Evolutionary conservation across 352 stramenopile species (phyloP), one percentile per base, ranked within the genome.

Genomic region (Hyphochytrium catenoides): DNA sequence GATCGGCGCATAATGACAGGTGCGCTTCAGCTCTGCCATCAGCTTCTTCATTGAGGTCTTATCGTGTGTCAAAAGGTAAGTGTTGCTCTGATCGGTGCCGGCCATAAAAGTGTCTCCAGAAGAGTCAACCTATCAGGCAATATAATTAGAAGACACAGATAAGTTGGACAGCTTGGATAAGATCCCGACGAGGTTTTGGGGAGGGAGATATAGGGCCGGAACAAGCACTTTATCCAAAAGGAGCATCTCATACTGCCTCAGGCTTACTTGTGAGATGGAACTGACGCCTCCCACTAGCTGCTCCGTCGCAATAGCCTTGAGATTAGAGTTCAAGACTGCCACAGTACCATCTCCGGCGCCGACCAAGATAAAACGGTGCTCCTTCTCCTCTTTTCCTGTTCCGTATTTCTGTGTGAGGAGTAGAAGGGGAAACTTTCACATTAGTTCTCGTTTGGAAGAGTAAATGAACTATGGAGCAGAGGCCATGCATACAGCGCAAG

Each of bases 1-100:
- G 49, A 96, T 91, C 34, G 52, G 53, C 19, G 61, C 54, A 46
- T 79, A 74, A 50, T 93, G 78, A 39, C 74, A 90, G n/a, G 78
- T 91, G n/a, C 69, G 62, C 12, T 65, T 62, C 12, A 93, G 55
- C 39, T 74, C 56, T 25, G 57, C 51, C 9, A 56, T 41, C 14
- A 61, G 29, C 37, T 29, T 53, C 36, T 59, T 53, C 32, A 37
- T 14, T 24, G 26, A n/a, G 4, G 14, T 44, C 27, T 51, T 44
- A 36, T 45, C 48, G 39, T 48, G 56, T 44, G 11, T 49, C 24
- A 71, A 50, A 38, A 71, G 59, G 56, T 93, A 96, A 43, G 83
- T 82, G 55, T 96, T 94, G 23, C 70, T 86, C 22, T 88, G 69
- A 46, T 82, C 81, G 12, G 86, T 96, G 26, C 82, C 83, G 22